These are phyloP conservation scores for Fagus sylvatica DNA, from an alignment of 306 rosid species.

Conservation along the genomic window DNA sequence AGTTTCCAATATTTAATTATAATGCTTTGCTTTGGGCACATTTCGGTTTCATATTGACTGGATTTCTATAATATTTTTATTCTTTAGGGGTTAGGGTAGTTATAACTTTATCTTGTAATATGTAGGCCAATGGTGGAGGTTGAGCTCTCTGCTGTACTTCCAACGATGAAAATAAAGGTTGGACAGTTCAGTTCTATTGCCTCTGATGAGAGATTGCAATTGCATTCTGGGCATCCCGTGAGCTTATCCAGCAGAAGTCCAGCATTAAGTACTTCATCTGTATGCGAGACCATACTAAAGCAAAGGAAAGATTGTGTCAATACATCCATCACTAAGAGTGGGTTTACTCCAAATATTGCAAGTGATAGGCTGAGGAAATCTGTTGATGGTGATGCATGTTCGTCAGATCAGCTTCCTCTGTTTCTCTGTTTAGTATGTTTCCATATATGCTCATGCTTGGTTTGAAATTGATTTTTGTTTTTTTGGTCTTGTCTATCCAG, in stretches of 20 bases:
- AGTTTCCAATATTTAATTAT: background rate
- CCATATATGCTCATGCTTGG: conserved; percentile 18
- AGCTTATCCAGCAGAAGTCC: conserved; percentile 36
- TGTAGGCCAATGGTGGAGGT: conserved; percentile 48
- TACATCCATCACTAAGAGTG: conserved; percentile 26
- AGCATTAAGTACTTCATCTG: background rate
- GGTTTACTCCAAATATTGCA: too few species aligned
- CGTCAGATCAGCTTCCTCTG: conserved; percentile 38
- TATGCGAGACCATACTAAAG: too few species aligned
- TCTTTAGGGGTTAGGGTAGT: conserved; percentile 3
- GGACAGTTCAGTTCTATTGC: conserved; percentile 35
- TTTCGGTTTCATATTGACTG: conserved; percentile 1
- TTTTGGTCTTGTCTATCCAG: conserved; percentile 38
- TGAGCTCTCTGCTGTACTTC: conserved; percentile 36
- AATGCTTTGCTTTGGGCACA: conserved; percentile 3
- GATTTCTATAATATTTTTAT: conserved; percentile 8
- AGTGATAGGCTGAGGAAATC: too few species aligned
- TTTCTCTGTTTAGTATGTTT: conserved; percentile 17
- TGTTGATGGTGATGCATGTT: conserved; percentile 31
- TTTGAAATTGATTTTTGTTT: conserved; percentile 28
- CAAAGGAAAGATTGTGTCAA: too few species aligned
- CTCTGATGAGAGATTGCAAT: conserved; percentile 30
- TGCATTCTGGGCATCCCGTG: conserved; percentile 32
- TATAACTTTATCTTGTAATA: conserved; percentile 25
- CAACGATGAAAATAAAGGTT: conserved; percentile 28